Evolutionary conservation across 2,329 filamentous ascomycete genomes (phyloP).

Genomic region (Colletotrichum acutatum): DNA sequence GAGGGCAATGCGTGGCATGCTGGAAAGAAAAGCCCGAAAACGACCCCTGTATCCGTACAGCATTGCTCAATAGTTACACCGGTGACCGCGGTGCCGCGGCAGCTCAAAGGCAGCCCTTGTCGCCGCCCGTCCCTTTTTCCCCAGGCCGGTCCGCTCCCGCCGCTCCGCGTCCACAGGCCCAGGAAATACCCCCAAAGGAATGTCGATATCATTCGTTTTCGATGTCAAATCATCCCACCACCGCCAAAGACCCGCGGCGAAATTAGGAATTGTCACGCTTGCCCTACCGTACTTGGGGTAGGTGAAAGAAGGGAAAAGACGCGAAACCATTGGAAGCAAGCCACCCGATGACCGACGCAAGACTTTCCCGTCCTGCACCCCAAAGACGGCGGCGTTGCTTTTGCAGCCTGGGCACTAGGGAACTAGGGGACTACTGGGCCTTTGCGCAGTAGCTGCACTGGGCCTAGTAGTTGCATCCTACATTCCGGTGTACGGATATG

Average conservation of each 20-base stretch:
- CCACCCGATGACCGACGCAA: not conserved
- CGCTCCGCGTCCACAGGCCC: conserved; percentile 13
- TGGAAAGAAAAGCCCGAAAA: too few species aligned
- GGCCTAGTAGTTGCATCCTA: not conserved
- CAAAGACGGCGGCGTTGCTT: not conserved
- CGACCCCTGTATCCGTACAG: too few species aligned
- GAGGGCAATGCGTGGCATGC: too few species aligned
- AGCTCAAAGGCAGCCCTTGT: conserved; percentile 2
- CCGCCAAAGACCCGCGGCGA: not conserved
- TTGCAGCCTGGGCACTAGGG: not conserved
- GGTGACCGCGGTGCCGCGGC: not conserved
- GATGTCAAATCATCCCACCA: conserved; percentile 11
- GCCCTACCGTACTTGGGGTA: not conserved
- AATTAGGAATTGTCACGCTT: not conserved
- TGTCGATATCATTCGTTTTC: conserved; percentile 23
- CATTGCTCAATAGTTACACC: not conserved
- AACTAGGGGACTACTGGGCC: not conserved
- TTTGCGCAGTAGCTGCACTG: not conserved
- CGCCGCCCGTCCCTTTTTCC: conserved; percentile 24
- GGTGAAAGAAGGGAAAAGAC: not conserved
- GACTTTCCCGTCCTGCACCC: not conserved
- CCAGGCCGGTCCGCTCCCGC: conserved; percentile 30
- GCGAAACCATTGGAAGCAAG: not conserved
- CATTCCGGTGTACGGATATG: not conserved
- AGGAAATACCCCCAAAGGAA: not conserved